Conservation (phyloP, 208 protist genomes). For the Borovskyia barvae region DNA sequence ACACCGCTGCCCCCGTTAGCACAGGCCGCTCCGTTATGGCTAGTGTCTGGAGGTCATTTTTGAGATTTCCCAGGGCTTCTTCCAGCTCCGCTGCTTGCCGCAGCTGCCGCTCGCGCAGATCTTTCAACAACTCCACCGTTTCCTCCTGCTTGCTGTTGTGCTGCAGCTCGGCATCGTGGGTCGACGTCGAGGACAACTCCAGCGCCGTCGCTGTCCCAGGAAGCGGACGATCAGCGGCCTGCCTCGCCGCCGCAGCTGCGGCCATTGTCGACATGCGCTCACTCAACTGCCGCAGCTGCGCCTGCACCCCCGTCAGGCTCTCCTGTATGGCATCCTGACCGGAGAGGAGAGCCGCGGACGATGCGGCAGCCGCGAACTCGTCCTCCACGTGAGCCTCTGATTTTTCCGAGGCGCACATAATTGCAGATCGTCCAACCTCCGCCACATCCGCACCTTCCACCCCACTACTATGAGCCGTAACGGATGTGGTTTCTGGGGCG, state of each 20-base stretch:
- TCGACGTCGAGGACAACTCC: neutral
- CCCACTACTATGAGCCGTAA: neutral
- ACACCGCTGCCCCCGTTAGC: too few species aligned
- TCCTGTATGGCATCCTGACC: conserved; percentile 1
- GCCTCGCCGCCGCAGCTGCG: neutral
- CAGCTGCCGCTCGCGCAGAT: conserved; percentile 8
- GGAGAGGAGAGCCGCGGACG: neutral
- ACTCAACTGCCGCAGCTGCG: conserved; percentile 15
- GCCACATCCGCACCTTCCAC: neutral
- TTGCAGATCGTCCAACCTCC: neutral
- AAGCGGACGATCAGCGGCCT: neutral
- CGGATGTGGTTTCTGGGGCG: neutral
- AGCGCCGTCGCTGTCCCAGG: neutral
- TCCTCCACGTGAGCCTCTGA: neutral
- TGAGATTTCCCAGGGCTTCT: neutral
- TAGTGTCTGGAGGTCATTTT: conserved; percentile 1
- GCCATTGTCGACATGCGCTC: conserved; percentile 7
- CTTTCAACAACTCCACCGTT: conserved; percentile 7
- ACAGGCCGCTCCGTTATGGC: neutral
- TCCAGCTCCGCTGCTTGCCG: conserved; percentile 8
- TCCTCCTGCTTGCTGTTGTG: conserved; percentile 11
- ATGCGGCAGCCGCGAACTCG: neutral
- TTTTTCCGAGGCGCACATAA: neutral
- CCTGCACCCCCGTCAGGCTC: conserved; percentile 2
- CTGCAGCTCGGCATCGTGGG: neutral